phyloP scores from a whole-genome alignment of 2,329 filamentous ascomycete genomes.

The Phaeosphaeria sp. region DNA sequence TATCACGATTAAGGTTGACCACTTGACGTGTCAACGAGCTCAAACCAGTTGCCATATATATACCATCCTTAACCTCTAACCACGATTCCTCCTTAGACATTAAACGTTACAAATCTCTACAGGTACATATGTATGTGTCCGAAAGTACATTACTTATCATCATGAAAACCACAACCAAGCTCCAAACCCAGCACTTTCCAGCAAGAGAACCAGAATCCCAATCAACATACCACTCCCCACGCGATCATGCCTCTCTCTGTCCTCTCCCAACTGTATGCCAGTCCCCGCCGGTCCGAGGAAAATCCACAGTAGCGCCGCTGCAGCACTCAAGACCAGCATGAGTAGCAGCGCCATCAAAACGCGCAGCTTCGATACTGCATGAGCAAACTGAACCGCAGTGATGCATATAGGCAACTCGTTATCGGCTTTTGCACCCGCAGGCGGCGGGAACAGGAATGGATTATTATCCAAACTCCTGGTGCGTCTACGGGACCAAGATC shows the following conservation, averaged over 20 bases:
- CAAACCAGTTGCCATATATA: neutral
- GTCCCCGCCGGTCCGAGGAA: slow-evolving; percentile 21
- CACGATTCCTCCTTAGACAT: neutral
- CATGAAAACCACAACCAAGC: slow-evolving; percentile 17
- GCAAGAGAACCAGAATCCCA: slow-evolving; percentile 21
- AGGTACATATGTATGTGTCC: neutral
- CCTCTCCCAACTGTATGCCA: slow-evolving; percentile 10
- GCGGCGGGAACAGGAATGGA: neutral
- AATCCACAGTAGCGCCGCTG: slow-evolving; percentile 29
- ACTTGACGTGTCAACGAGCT: neutral
- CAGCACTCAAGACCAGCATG: slow-evolving; percentile 20
- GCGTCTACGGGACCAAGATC: neutral
- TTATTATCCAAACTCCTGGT: slow-evolving; percentile 6
- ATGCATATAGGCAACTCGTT: slow-evolving; percentile 14
- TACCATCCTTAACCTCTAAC: too few relatives aligned
- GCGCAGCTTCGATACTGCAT: slow-evolving; percentile 21
- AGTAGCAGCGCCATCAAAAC: slow-evolving; percentile 20
- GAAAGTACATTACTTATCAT: neutral
- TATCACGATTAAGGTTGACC: too few relatives aligned
- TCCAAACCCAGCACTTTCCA: slow-evolving; percentile 22
- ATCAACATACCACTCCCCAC: slow-evolving; percentile 28
- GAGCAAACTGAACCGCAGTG: slow-evolving; percentile 34
- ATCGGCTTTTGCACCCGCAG: neutral
- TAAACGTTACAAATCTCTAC: neutral
- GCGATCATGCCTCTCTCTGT: slow-evolving; percentile 16